These are phyloP conservation scores for Wallacemonas rigidus DNA, from an alignment of 208 protist genomes.

Conservation along the genomic window DNA sequence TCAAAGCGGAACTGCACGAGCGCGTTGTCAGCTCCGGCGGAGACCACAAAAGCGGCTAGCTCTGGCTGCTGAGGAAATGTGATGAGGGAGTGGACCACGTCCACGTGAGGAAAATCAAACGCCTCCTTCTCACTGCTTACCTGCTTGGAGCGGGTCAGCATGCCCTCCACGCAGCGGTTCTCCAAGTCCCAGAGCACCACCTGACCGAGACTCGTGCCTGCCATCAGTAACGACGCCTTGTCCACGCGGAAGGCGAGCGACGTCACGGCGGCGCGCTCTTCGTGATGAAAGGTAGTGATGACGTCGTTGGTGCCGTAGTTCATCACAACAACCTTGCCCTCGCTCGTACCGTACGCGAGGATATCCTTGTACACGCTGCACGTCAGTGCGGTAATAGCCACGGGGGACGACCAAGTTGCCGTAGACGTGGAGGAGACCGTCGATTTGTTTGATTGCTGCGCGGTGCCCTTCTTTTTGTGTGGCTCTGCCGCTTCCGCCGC, in stretches of 20 bases:
- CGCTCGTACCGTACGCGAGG: constrained; percentile 79
- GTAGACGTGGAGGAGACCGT: constrained; percentile 1
- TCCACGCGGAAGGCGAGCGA: constrained; percentile 83
- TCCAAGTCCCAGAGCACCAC: constrained; percentile 87
- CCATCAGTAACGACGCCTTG: constrained; percentile 67
- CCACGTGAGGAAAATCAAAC: constrained; percentile 72
- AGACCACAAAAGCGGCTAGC: constrained; percentile 59
- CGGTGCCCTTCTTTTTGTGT: constrained; percentile 5
- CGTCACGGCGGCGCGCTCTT: constrained; percentile 65
- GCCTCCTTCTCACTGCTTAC: constrained; percentile 65
- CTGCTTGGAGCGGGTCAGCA: constrained; percentile 80
- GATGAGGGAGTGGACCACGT: constrained; percentile 74
- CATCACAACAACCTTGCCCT: constrained; percentile 67
- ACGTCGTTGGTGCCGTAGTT: constrained; percentile 67
- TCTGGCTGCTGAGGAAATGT: constrained; percentile 44
- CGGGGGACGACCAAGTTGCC: not conserved
- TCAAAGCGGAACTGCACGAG: constrained; percentile 91
- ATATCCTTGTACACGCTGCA: constrained; percentile 84
- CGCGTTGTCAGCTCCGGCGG: constrained; percentile 88
- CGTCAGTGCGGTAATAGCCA: constrained; percentile 55
- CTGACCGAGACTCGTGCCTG: constrained; percentile 78
- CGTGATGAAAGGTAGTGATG: constrained; percentile 74
- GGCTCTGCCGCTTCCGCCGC: not conserved
- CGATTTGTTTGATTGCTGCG: not conserved
- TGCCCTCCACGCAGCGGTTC: constrained; percentile 78